These are phyloP conservation scores for Stygiomarasmius scandens DNA, from an alignment of 1,284 basidiomycete genomes.

Conservation along the genomic window DNA sequence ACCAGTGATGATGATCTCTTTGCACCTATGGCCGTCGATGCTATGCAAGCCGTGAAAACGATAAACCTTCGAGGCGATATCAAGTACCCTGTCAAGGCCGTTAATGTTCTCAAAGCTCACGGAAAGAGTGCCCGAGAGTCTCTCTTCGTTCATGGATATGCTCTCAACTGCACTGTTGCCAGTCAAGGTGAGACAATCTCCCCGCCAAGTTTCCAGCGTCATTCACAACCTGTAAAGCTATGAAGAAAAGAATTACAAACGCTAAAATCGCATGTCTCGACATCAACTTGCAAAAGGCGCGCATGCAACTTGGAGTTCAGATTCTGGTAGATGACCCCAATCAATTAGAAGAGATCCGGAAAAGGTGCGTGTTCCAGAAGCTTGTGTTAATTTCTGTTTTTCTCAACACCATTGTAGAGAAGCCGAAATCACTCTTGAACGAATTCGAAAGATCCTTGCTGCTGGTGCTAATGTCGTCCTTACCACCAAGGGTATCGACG, in stretches of 20 bases:
- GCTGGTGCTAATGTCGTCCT: conserved; percentile 96
- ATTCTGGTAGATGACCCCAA: conserved; percentile 97
- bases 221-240: conserved; percentile 51
- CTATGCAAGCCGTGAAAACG: conserved; percentile 97
- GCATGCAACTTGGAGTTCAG: conserved; percentile 98
- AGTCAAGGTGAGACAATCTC: conserved; percentile 79
- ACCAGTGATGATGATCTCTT: conserved; percentile 95
- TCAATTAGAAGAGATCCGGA: conserved; percentile 95
- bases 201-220: not conserved
- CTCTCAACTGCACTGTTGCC: conserved; percentile 97
- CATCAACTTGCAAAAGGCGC: conserved; percentile 95
- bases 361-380: conserved; percentile 58
- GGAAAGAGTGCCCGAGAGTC: conserved; percentile 96
- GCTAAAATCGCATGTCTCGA: conserved; percentile 99
- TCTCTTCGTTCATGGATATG: conserved; percentile 95
- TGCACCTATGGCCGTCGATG: conserved; percentile 97
- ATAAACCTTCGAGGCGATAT: conserved; percentile 94
- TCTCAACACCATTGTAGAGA: conserved; percentile 57
- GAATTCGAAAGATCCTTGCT: conserved; percentile 94
- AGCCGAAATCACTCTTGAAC: conserved; percentile 94
- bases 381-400: conserved; percentile 11
- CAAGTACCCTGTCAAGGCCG: conserved; percentile 99
- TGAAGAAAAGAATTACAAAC: conserved; percentile 93
- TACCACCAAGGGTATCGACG: conserved; percentile 99
- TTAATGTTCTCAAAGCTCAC: conserved; percentile 99